phyloP scores from a whole-genome alignment of 768 basidiomycete genomes.

The Coprinopsis marcescibilis region DNA sequence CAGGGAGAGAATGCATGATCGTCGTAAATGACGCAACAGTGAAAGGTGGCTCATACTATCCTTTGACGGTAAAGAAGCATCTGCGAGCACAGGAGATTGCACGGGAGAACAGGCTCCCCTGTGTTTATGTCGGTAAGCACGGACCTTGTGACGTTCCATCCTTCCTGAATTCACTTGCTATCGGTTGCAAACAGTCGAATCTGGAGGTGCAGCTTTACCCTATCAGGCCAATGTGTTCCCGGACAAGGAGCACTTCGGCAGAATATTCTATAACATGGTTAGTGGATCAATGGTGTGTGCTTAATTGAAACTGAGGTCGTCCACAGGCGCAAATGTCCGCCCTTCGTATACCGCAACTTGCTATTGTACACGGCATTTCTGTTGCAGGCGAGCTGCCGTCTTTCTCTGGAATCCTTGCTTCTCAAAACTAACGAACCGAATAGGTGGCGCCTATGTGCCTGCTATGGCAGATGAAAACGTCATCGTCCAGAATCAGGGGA shows the following conservation, averaged over 20 bases:
- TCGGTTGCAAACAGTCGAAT: conserved; percentile 59
- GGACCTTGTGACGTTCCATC: conserved; percentile 1
- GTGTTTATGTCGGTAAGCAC: conserved; percentile 80
- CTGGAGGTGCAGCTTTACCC: conserved; percentile 88
- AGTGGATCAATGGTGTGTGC: conserved; percentile 10
- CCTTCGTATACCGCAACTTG: conserved; percentile 84
- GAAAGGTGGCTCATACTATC: conserved; percentile 91
- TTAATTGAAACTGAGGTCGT: neutral
- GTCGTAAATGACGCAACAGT: conserved; percentile 95
- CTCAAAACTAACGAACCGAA: conserved; percentile 3
- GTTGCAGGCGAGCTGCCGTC: conserved; percentile 58
- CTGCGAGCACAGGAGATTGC: conserved; percentile 92
- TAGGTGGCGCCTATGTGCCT: conserved; percentile 89
- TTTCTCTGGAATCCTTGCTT: neutral
- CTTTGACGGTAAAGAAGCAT: conserved; percentile 93
- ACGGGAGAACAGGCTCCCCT: conserved; percentile 83
- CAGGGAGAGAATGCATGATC: conserved; percentile 79
- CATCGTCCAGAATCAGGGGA: conserved; percentile 86
- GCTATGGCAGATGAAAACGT: conserved; percentile 96
- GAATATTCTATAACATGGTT: conserved; percentile 98
- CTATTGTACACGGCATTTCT: conserved; percentile 90
- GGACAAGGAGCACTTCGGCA: conserved; percentile 91
- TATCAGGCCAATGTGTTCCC: conserved; percentile 94
- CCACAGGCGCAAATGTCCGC: conserved; percentile 87
- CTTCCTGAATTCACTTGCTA: neutral